Conservation (phyloP, 305 asterid genomes). For the Plantago coronopus region DNA sequence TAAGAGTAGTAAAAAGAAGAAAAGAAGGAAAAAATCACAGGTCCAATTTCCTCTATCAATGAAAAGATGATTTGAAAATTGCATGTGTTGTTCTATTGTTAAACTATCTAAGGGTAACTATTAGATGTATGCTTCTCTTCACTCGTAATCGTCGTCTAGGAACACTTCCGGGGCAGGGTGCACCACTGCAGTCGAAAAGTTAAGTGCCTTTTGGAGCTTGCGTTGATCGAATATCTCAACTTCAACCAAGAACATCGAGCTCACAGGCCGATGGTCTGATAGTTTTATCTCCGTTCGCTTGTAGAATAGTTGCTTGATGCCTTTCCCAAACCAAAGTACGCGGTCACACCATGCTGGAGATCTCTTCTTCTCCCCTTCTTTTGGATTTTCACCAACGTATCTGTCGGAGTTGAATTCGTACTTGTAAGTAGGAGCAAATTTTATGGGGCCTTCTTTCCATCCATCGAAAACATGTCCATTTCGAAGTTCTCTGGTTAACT, state of each 20-base stretch:
- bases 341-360: constrained; percentile 99
- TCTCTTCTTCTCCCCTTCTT: constrained; percentile 88
- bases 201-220: constrained; percentile 78
- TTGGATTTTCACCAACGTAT: constrained; percentile 59
- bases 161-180: constrained; percentile 48
- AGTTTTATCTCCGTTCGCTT: constrained; percentile 55
- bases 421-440: constrained; percentile 89
- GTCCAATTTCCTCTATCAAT: neutral
- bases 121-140: constrained; percentile 14
- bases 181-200: constrained; percentile 51
- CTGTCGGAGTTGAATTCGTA: constrained; percentile 69
- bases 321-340: constrained; percentile 84
- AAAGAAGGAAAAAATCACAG: too few relatives aligned
- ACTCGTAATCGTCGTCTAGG: constrained; percentile 29
- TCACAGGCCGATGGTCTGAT: constrained; percentile 90
- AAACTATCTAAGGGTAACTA: neutral
- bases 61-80: neutral
- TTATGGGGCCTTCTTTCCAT: constrained; percentile 80
- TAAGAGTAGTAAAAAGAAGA: too few relatives aligned
- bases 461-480: constrained; percentile 74
- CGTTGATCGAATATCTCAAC: constrained; percentile 77
- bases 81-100: neutral
- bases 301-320: constrained; percentile 69
- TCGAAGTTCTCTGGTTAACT: constrained; percentile 64
- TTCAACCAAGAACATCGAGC: constrained; percentile 59